These are phyloP conservation scores for Pseudocohnilembus persalinus DNA, from an alignment of 169 alveolate species.

Conservation along the genomic window DNA sequence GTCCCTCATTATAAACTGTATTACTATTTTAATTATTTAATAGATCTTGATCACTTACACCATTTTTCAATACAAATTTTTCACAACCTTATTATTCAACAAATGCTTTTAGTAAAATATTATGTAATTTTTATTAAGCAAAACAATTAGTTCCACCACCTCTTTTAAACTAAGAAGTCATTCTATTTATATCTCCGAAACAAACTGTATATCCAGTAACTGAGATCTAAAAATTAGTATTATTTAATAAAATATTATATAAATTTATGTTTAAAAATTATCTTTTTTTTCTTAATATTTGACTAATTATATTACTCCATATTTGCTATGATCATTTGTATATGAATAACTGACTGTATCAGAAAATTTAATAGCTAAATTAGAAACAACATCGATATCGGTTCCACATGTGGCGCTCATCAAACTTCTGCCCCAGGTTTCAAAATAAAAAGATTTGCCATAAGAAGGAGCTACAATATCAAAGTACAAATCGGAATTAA, in stretches of 20 bases:
- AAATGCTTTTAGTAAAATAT: neutral
- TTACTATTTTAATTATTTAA: too few species aligned
- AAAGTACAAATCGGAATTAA: neutral
- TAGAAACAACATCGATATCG: neutral
- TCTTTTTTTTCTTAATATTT: too few species aligned
- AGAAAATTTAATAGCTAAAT: too few species aligned
- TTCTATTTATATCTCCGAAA: neutral
- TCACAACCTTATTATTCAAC: neutral
- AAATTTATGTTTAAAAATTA: too few species aligned
- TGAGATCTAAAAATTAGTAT: neutral
- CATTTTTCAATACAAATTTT: neutral
- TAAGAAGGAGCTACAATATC: neutral
- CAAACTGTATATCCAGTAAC: neutral
- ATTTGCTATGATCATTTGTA: neutral
- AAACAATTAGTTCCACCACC: constrained; percentile 14
- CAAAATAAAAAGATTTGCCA: neutral
- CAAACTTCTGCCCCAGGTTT: neutral
- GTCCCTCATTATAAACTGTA: too few species aligned
- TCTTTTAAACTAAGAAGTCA: constrained; percentile 3
- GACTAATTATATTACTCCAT: neutral
- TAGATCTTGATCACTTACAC: too few species aligned
- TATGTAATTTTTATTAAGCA: neutral
- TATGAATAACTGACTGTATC: neutral
- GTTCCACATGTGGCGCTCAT: neutral
- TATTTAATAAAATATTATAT: too few species aligned